phyloP scores from a whole-genome alignment of 306 rosid genomes.

The apple (Malus domestica) region DNA sequence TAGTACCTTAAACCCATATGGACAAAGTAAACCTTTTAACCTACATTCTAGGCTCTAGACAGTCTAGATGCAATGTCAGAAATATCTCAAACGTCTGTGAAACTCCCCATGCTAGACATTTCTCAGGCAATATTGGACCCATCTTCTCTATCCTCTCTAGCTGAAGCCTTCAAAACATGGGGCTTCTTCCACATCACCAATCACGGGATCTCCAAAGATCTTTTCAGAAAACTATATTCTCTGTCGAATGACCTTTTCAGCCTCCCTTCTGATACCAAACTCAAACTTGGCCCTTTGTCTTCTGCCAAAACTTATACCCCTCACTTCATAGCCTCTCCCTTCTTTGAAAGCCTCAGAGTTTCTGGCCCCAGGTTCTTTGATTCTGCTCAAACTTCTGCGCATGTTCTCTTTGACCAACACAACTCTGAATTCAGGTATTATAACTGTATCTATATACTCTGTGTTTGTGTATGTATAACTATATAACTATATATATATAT shows the following conservation, averaged over 20 bases:
- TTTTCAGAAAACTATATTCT: slow-evolving; percentile 41
- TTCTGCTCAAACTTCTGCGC: slow-evolving; percentile 73
- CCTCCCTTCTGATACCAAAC: slow-evolving; percentile 77
- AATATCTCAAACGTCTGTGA: slow-evolving; percentile 31
- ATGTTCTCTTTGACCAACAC: slow-evolving; percentile 43
- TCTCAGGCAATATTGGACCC: slow-evolving; percentile 49
- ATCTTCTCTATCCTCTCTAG: slow-evolving; percentile 53
- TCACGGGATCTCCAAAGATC: slow-evolving; percentile 84
- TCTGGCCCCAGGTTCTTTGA: slow-evolving; percentile 65
- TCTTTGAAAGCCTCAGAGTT: slow-evolving; percentile 81
- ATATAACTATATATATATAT: neutral
- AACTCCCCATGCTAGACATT: slow-evolving; percentile 78
- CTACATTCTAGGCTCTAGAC: slow-evolving; percentile 6
- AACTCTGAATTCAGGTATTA: slow-evolving; percentile 58
- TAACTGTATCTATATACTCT: neutral
- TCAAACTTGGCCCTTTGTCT: slow-evolving; percentile 85
- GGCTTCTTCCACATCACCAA: slow-evolving; percentile 88
- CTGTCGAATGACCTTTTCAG: slow-evolving; percentile 48
- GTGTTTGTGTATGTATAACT: too few relatives aligned
- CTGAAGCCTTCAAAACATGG: slow-evolving; percentile 75
- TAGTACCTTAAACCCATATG: slow-evolving; percentile 36
- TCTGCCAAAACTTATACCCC: slow-evolving; percentile 72
- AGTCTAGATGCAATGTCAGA: slow-evolving; percentile 42
- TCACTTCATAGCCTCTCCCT: slow-evolving; percentile 97
- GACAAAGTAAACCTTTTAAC: slow-evolving; percentile 44